Conservation (phyloP, 768 basidiomycete genomes). For the Boletus vermiculosoides region DNA sequence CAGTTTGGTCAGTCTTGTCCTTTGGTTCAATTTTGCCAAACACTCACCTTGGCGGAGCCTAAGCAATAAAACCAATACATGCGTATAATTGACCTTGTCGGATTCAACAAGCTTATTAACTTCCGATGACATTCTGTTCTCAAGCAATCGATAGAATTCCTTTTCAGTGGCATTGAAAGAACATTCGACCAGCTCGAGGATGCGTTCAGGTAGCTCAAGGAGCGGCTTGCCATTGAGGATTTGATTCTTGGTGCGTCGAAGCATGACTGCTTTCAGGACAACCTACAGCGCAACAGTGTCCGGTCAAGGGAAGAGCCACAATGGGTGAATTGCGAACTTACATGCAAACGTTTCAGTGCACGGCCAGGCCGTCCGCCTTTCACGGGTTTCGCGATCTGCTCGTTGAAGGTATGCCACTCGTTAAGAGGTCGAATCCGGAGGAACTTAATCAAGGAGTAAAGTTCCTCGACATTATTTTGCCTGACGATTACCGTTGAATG, state of each 20-base stretch:
- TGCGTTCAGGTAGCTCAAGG: constrained; percentile 75
- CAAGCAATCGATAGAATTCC: constrained; percentile 74
- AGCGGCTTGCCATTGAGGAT: constrained; percentile 76
- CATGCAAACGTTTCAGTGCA: constrained; percentile 86
- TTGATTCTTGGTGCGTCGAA: constrained; percentile 79
- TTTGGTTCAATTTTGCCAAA: neutral
- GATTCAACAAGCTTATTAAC: constrained; percentile 66
- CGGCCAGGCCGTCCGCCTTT: constrained; percentile 59
- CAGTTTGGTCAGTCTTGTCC: neutral
- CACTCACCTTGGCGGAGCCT: constrained; percentile 83
- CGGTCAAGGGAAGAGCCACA: neutral
- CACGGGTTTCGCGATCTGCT: constrained; percentile 75
- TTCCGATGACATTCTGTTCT: constrained; percentile 60
- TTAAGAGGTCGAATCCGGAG: constrained; percentile 79
- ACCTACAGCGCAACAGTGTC: constrained; percentile 42
- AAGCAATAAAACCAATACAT: constrained; percentile 68
- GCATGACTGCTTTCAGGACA: constrained; percentile 84
- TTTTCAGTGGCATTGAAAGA: constrained; percentile 74
- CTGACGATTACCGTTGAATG: constrained; percentile 30
- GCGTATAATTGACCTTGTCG: constrained; percentile 60
- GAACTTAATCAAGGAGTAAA: constrained; percentile 89
- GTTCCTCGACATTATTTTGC: constrained; percentile 89
- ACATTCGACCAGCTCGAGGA: constrained; percentile 70
- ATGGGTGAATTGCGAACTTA: constrained; percentile 26
- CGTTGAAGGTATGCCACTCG: constrained; percentile 76